Base-by-base conservation (phyloP, 805 yeast species). In the Teunomyces stri region DNA sequence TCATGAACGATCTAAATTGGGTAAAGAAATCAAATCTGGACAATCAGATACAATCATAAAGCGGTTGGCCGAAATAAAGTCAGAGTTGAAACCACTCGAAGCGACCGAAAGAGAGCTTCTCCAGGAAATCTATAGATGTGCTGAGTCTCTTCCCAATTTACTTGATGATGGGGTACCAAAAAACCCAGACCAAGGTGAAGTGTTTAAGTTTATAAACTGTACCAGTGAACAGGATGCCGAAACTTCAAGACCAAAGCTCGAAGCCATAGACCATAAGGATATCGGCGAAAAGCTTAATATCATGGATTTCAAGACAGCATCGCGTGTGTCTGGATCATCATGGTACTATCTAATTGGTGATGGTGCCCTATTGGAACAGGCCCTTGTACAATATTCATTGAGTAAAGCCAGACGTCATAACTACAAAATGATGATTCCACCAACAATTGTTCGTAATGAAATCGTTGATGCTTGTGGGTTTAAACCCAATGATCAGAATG, bases 391-490 rank as follows among this genome's bases (percentile, higher is more conserved):
- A 54, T 90, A 84, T 62, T 85, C 95, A 0, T 63, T 92, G 44
- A 70, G 78, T 29, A 65, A 73, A 46, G 96, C 97, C 3, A 70
- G 88, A 39, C 56, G 67, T 40, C 60, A 72, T 7, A 96, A 96
- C 0, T 94, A 87, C 67, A 65, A 66, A 29, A 78, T 85, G 77
- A 80, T 84, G 7, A 64, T 80, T 9, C 97, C 98, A 0, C 99
- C 99, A 1, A 80, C 95, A 0, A 80, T 94, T 12, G 96, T 91
- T 2, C 80, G 86, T 54, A 71, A 81, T 15, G 95, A 87, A 51
- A 72, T 89, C 4, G 82, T 91, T 0, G 72, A 76, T 53, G 97
- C 97, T 0, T 94, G 99, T 71, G 99, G 99, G 0, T 94, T 91
- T 69, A 82, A 85, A 59, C 99, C 99, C 10, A 80, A 96, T 50